Base-by-base conservation (phyloP, 331 rosid genomes). In the Pyrus hybrid region DNA sequence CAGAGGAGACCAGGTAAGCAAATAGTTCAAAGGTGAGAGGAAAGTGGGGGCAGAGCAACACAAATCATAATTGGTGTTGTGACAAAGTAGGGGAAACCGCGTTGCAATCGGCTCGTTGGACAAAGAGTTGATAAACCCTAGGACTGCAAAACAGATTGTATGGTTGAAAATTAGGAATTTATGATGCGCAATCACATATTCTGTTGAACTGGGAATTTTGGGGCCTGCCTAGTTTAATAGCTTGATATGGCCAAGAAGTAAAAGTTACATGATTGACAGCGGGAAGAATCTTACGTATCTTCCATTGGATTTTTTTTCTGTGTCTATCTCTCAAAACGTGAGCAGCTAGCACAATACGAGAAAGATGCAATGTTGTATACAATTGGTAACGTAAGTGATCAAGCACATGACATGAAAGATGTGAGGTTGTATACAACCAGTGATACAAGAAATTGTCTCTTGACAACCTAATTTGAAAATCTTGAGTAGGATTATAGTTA, bases 1-100 rank as follows among this genome's bases (percentile, higher is more conserved):
- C 13, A 68, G 56, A 26, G 16, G 71, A 28, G 67, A 32, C 58
- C 26, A 9, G 13, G 43, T 0, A 37, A 9, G 13, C 43, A 9
- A 37, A 37, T 37, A 37, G 43, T 37, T 37, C 43, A 37, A 8
- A 37, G 12, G 43, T 37, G 13, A 37, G 43, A 37, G 43, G 43
- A 37, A 37, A 37, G 43, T 37, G 43, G 43, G 43, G 43, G 43
- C 43, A 22, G 20, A n/a, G 57, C 47, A 76, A 7, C 4, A 60
- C 66, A 70, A 12, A 54, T n/a, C 43, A 62, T 56, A 25, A 16
- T 67, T 28, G 29, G 5, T 13, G 20, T 49, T 64, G 63, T 68
- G 60, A 45, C 17, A 65, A 35, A 22, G 25, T 49, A 67, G 51
- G 13, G 35, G 25, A 64, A 63, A 81, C 78, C 74, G 81, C 83